Conservation (phyloP, 2,329 filamentous ascomycete species). For the Cercospora canescens region DNA sequence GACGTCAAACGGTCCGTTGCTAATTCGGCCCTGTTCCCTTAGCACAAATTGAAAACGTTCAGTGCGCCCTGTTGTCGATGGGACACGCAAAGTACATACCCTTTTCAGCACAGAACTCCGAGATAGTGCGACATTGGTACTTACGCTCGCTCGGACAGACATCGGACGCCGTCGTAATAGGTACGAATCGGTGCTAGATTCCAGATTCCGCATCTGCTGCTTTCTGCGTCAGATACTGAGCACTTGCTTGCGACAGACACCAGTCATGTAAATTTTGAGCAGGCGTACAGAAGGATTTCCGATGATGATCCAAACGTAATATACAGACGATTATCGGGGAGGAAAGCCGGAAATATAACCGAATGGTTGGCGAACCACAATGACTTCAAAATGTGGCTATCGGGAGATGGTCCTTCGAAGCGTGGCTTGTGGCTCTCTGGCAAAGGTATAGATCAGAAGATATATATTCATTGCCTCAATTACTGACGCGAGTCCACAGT, state of each 20-base stretch:
- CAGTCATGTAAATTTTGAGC: neutral
- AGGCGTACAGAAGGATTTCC: neutral
- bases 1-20: neutral
- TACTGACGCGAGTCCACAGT: neutral
- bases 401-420: neutral
- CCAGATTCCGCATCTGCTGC: no score
- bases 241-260: neutral
- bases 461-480: neutral
- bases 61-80: neutral
- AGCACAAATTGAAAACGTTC: neutral
- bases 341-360: neutral
- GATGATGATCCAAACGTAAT: neutral
- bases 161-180: neutral
- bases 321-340: neutral
- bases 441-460: neutral
- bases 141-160: neutral
- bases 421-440: neutral
- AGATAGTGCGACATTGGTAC: neutral
- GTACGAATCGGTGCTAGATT: neutral
- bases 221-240: no score
- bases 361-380: neutral
- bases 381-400: neutral
- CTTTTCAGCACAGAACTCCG: neutral
- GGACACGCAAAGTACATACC: neutral
- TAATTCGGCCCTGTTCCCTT: neutral